phyloP scores from a whole-genome alignment of 108 stramenopile species.

The Nitzschia sp. region DNA sequence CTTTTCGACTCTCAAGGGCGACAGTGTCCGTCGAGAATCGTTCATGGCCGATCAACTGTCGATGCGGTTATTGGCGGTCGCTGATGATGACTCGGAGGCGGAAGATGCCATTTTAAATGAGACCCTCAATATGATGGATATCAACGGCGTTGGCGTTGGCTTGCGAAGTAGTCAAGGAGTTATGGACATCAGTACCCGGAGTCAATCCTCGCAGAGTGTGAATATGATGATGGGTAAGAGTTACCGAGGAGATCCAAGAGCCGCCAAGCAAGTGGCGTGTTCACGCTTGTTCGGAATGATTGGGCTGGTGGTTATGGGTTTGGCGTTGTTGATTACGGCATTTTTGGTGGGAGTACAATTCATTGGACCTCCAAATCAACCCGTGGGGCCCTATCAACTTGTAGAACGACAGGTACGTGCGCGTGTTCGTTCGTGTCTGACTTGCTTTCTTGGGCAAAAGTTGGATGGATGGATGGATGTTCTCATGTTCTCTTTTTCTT shows the following conservation, averaged over 20 bases:
- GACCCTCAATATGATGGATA: no score
- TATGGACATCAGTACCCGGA: neutral
- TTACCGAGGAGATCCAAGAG: constrained; percentile 1
- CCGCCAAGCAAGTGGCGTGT: constrained; percentile 3
- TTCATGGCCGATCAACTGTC: constrained; percentile 35
- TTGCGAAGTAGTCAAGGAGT: neutral
- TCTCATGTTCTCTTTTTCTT: constrained; percentile 2
- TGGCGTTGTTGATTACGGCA: constrained; percentile 13
- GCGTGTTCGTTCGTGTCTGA: neutral
- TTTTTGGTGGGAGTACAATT: constrained; percentile 30
- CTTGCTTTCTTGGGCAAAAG: neutral
- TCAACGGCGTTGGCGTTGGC: no score
- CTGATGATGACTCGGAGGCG: constrained; percentile 30
- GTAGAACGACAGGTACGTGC: constrained; percentile 69
- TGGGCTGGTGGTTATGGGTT: constrained; percentile 16
- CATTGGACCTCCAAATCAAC: constrained; percentile 75
- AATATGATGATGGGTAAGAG: neutral
- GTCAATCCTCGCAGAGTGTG: no score
- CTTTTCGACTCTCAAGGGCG: constrained; percentile 18
- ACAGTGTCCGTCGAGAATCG: constrained; percentile 29
- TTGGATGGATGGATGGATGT: no score
- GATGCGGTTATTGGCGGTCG: constrained; percentile 30
- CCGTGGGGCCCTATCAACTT: constrained; percentile 72
- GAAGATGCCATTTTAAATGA: constrained; percentile 38
- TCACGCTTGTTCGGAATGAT: constrained; percentile 18